Evolutionary conservation across 1,139 yeast genomes (phyloP), one percentile per base, ranked within the genome.

Genomic region (Scheffersomyces titani): DNA sequence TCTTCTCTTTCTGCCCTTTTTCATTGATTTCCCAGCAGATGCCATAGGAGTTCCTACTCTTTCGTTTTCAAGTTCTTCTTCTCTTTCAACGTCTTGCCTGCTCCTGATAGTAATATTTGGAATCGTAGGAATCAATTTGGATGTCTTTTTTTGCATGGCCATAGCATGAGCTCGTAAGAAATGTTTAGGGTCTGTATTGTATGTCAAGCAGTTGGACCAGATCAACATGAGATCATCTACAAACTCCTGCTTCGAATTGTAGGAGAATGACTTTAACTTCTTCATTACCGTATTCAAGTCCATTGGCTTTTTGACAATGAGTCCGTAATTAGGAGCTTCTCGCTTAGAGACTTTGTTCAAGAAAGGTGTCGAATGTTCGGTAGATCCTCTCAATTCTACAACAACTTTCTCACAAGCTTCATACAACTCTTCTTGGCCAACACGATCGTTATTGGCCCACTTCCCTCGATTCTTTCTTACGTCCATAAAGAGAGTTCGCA

Each of bases 331-430:
- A 6, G 99, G 99, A 0, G 99, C 99, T 67, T 96, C 99, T 58
- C 99, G 82, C 70, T 94, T 94, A 57, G 96, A 91, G 20, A 96
- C 99, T 68, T 92, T 90, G 72, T 93, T 94, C 63, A 96, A 79
- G 67, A 96, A 96, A 0, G 98, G 97, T 0, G 98, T 92, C 0
- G 98, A 93, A 72, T 94, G 98, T 68, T 94, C 98, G 0, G 99
- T 94, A 63, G 89, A 92, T 11, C 96, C 92, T 67, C 99, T 82
- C 49, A 96, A 77, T 66, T 96, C 99, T 60, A 88, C 76, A 0
- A 93, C 94, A 1, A 94, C 99, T 68, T 92, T 93, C 67, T 96
- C 99, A 65, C 98, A 94, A 0, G 98, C 97, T 65, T 96, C 99
- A 67, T 94, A 96, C 19, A 96, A 80, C 70, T 96, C 99, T 70